Conservation (phyloP, 208 protist species). For the Ichthyophonus hoferi region DNA sequence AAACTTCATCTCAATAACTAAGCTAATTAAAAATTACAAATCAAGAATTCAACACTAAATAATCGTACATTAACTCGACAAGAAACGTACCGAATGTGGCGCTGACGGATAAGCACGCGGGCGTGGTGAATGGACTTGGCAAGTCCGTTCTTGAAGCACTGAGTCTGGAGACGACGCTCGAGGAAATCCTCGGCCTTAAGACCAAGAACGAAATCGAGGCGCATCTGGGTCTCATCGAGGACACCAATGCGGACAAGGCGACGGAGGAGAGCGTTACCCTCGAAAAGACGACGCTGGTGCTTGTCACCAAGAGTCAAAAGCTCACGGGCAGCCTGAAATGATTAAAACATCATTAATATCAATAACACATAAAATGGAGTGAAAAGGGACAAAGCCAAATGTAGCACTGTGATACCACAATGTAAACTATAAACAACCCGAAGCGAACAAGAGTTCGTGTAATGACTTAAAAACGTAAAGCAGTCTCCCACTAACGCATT, state of each 20-base stretch:
- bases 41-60: no score
- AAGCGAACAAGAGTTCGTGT: no score
- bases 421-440: no score
- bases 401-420: no score
- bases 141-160: slow-evolving; percentile 94
- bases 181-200: slow-evolving; percentile 98
- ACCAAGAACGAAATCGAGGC: slow-evolving; percentile 99
- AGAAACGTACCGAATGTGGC: slow-evolving; percentile 89
- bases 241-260: slow-evolving; percentile 95
- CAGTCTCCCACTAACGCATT: no score
- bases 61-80: no score
- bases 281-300: slow-evolving; percentile 78
- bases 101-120: slow-evolving; percentile 96
- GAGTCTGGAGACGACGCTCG: slow-evolving; percentile 98
- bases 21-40: no score
- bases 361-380: no score
- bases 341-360: no score
- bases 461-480: no score
- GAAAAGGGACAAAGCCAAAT: no score
- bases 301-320: slow-evolving; percentile 98
- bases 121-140: slow-evolving; percentile 99
- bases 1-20: not conserved
- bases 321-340: slow-evolving; percentile 81
- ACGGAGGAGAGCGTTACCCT: slow-evolving; percentile 97
- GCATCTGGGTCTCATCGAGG: slow-evolving; percentile 94